Percentiles rank a stretch among this genome's conserved stretches.
These are phyloP conservation scores for Hanseniaspora taiwanica DNA, from an alignment of 805 yeast genomes.

Conservation along the genomic window DNA sequence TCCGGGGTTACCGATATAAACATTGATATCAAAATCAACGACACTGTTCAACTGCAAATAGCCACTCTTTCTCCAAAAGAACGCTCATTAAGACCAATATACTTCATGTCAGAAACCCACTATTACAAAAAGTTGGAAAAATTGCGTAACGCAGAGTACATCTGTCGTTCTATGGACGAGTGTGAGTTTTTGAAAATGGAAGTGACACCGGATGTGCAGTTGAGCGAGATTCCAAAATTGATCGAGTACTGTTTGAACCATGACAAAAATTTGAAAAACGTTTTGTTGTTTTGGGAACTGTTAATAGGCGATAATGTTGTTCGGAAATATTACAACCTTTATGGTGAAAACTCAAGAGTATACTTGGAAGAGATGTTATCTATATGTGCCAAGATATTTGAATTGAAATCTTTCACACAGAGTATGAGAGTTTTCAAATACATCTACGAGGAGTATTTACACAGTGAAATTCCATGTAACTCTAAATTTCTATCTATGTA, in stretches of 20 bases:
- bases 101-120: not conserved
- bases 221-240: not conserved
- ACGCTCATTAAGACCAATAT: not conserved
- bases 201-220: not conserved
- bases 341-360: not conserved
- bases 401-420: not conserved
- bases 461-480: not conserved
- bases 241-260: not conserved
- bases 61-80: not conserved
- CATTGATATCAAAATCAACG: too few species aligned
- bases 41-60: too few species aligned
- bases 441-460: not conserved
- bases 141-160: not conserved
- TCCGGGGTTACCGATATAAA: not conserved
- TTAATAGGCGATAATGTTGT: not conserved
- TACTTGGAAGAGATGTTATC: not conserved
- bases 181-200: not conserved
- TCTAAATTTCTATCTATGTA: not conserved
- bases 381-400: not conserved
- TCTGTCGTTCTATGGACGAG: not conserved
- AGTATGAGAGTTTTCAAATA: not conserved
- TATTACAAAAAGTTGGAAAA: not conserved
- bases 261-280: not conserved
- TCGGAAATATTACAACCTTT: not conserved
- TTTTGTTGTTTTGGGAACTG: not conserved